Evolutionary conservation across 2,329 filamentous ascomycete genomes (phyloP), one percentile per base, ranked within the genome.

Genomic region (Dendryphion nanum): DNA sequence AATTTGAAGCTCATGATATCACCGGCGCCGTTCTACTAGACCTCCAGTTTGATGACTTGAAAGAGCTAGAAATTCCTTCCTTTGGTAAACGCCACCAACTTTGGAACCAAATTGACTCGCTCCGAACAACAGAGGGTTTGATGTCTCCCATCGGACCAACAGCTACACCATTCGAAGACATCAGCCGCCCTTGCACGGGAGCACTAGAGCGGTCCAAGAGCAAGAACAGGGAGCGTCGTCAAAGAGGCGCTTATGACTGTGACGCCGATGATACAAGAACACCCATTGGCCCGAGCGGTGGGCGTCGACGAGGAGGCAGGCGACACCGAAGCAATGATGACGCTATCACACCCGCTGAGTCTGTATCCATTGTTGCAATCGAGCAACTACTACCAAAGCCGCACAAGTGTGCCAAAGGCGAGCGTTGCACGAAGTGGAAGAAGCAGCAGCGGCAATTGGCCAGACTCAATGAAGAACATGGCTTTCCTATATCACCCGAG

Each of bases 1-100:
- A 85, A 52, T 96, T 98, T 57, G 77, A 90, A 45, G 79, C 85
- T 55, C 94, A 98, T 64, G 91, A 98, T 60, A 96, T 98, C 63
- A 89, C 85, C 18, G 91, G 91, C 12, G 77, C 82, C 4, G 87
- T 97, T 39, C 72, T 97, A 15, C 82, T 95, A 36, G 89, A 91
- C n/a, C 72, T 98, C 30, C 89, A 95, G 59, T 90, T 91, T 51
- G 89, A 95, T 47, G 90, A 93, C 54, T 71, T 93, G 40, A 85
- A 85, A 63, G 87, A 93, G 66, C 76, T 93, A 14, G 83, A 83
- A 49, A 91, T 93, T 39, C 75, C 78, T 42, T 91, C 87, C 1
- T 91, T 93, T 58, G 87, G 87, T 30, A 85, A 90, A 52, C 76
- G 87, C 43, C 88, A 85, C 51, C 82, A 82, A 55, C 71, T 91